Base-by-base conservation (phyloP, 2,329 filamentous ascomycete species). In the Epichloe festucae region DNA sequence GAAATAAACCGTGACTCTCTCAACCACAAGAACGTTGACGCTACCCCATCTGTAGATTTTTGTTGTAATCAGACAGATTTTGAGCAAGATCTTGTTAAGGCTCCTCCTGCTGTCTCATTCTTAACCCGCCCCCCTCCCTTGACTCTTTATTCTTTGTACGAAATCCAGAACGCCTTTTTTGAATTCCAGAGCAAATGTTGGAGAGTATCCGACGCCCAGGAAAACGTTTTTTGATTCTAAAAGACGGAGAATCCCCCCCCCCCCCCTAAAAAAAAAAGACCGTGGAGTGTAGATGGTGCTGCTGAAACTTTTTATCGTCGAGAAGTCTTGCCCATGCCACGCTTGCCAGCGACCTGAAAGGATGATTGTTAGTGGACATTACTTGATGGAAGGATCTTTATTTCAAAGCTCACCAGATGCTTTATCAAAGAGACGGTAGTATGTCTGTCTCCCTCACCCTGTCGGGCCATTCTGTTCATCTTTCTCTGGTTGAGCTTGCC, bases 391-490 rank as follows among this genome's bases (percentile, higher is more conserved):
- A 31, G 3, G 3, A 31, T 64, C 70, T 71, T 60, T 17, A 10
- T 3, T 21, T 46, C 14, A 43, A 56, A 59, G 79, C 84, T 69
- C 78, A 95, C 85, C 79, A 98, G 76, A 73, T 97, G 93, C 74
- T 95, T 98, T 56, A 84, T 81, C 70, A 95, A 72, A 50, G 87
- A 78, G 39, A 87, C 86, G 52, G 84, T 84, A 55, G 82, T 82
- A 72, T 97, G 91, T 66, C 94, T 82, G 77, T 98, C 93, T 55
- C 85, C 90, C 75, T 98, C 93, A 76, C 93, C 93, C 77, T 94
- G 88, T 69, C 90, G 84, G 44, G 93, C 93, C 85, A 94, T 93
- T 58, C 91, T 82, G 76, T 98, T 98, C 89, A 94, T 96, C 81
- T 89, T 91, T 78, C 91, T 89, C 83, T 98, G 94, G 62, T 84